phyloP scores from a whole-genome alignment of 148 eudicot species.

The Chenopodium suecicum region DNA sequence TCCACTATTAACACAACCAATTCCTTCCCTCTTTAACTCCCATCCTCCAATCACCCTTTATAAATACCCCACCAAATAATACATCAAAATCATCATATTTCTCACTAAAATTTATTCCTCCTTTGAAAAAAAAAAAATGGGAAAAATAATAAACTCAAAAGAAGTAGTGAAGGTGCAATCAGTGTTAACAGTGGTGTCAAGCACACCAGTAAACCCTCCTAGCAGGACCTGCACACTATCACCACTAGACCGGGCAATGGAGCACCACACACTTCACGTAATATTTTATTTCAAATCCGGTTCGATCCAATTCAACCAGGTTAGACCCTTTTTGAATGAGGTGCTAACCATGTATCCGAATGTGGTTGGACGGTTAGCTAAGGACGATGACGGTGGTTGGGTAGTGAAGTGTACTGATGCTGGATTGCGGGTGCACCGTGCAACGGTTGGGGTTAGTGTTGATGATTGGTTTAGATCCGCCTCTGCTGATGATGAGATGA shows the following conservation, averaged over 20 bases:
- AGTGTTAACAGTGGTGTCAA: conserved; percentile 49
- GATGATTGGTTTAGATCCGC: conserved; percentile 62
- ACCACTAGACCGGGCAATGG: conserved; percentile 57
- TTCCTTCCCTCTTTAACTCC: not conserved
- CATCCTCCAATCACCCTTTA: not conserved
- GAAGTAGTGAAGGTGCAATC: conserved; percentile 38
- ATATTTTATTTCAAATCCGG: conserved; percentile 46
- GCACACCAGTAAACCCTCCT: conserved; percentile 38
- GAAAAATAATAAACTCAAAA: not conserved
- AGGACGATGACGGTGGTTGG: conserved; percentile 45
- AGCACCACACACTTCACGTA: conserved; percentile 38
- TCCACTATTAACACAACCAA: not conserved
- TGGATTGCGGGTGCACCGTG: conserved; percentile 49
- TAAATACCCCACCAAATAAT: too few species aligned
- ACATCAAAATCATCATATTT: too few species aligned
- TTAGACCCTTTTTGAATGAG: conserved; percentile 32
- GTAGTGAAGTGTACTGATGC: conserved; percentile 55
- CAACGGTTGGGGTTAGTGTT: conserved; percentile 40
- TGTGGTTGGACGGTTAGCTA: conserved; percentile 49
- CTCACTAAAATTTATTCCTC: not conserved
- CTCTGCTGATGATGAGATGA: conserved; percentile 40
- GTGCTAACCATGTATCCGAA: conserved; percentile 43
- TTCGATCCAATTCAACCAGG: conserved; percentile 27
- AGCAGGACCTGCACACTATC: conserved; percentile 28
- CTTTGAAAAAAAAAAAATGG: not conserved